These are phyloP conservation scores for Agastache rugosa DNA, from an alignment of 257 asterid species.

Conservation along the genomic window DNA sequence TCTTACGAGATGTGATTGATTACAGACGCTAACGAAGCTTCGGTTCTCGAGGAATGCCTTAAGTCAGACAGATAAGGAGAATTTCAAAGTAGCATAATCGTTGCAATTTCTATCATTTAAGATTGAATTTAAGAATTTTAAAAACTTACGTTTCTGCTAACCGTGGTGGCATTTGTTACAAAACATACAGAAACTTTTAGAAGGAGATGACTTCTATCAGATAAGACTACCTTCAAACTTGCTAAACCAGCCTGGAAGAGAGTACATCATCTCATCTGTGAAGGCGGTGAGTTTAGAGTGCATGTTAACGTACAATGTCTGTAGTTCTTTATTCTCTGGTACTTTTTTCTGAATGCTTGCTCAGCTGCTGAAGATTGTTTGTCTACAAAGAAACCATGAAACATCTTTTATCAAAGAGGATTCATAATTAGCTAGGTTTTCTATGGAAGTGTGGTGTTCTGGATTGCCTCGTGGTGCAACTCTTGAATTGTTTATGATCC, in stretches of 20 bases:
- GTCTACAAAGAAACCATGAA: slow-evolving; percentile 10
- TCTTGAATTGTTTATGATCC: slow-evolving; percentile 16
- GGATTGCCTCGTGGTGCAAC: background rate
- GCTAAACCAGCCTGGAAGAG: slow-evolving; percentile 76
- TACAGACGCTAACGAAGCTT: slow-evolving; percentile 93
- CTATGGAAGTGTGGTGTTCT: background rate
- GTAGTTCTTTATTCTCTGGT: slow-evolving; percentile 1
- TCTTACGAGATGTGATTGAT: slow-evolving; percentile 19
- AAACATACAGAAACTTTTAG: slow-evolving; percentile 75
- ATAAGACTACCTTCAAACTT: slow-evolving; percentile 84
- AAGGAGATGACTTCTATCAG: slow-evolving; percentile 86
- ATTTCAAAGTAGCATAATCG: slow-evolving; percentile 61
- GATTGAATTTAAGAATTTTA: slow-evolving; percentile 5
- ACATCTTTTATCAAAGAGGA: background rate
- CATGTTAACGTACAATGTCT: slow-evolving; percentile 4
- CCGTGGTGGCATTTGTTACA: slow-evolving; percentile 28
- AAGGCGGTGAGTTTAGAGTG: slow-evolving; percentile 72
- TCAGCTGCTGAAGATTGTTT: slow-evolving; percentile 31
- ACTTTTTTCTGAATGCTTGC: slow-evolving; percentile 1
- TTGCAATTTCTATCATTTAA: slow-evolving; percentile 4
- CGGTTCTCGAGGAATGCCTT: slow-evolving; percentile 84
- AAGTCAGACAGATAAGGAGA: slow-evolving; percentile 68
- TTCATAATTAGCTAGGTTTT: background rate
- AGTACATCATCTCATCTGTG: slow-evolving; percentile 74
- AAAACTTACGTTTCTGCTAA: background rate